Evolutionary conservation across 768 basidiomycete species (phyloP), one percentile per base, ranked within the genome.

Genomic region (Boletus rufocinnamomeus): DNA sequence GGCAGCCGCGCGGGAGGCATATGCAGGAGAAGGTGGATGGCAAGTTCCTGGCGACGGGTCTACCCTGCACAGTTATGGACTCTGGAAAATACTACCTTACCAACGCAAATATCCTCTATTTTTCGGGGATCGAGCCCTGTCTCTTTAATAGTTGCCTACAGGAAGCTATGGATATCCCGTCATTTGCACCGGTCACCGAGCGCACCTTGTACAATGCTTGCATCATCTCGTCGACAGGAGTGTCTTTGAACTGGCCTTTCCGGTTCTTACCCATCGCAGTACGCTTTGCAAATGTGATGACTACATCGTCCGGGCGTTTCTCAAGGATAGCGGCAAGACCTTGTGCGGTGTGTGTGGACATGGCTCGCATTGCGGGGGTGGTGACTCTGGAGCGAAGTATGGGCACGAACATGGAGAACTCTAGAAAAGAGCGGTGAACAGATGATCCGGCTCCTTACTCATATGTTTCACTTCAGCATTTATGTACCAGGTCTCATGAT

Each of bases 241-340:
- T 78, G 67, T 97, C 93, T 71, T 94, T 96, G 69, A 95, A 81
- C 57, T 94, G 94, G 25, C 96, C 96, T 72, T 96, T 98, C 80
- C 85, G 92, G 37, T 89, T 88, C 67, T 79, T 85, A 27, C 93
- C 91, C 62, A 93, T 80, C n/a, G 93, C 85, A n/a, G 92, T 95
- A 50, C 95, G 85, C 70, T 89, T 88, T 14, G 91, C 93, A 64
- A 91, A 91, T 3, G 91, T 92, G 58, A 97, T 87, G 60, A 96
- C 94, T 17, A 95, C 90, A 73, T 96, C 94, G 60, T 92, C 84
- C 0, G 87, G 82, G 52, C 80, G 84, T 79, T 85, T 89, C 72
- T 87, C 79, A 32, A 91, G 77, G 48, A 92, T 70, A 9, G 78
- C 76, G 35, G 79, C 59, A 34, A 82, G 77, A 13, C 86, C 85